These are phyloP conservation scores for Candida quercuum DNA, from an alignment of 805 yeast species.

Conservation along the genomic window DNA sequence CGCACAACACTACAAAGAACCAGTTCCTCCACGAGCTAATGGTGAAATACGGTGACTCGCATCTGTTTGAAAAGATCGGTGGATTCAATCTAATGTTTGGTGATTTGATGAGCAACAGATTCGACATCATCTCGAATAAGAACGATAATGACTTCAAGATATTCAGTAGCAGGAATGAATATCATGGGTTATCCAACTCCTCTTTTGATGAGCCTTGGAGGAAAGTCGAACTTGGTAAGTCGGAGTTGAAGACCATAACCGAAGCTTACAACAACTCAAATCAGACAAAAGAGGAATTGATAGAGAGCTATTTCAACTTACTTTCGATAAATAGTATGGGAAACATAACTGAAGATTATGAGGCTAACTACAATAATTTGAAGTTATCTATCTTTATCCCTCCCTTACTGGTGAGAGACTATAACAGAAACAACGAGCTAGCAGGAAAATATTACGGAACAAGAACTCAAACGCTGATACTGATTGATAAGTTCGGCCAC, in stretches of 20 bases:
- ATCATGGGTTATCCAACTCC: conserved; percentile 66
- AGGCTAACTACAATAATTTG: conserved; percentile 36
- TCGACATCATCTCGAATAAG: conserved; percentile 24
- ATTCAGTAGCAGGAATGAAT: conserved; percentile 21
- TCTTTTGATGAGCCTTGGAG: conserved; percentile 68
- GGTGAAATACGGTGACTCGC: conserved; percentile 12
- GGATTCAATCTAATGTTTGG: conserved; percentile 35
- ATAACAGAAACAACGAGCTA: conserved; percentile 27
- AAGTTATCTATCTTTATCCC: conserved; percentile 68
- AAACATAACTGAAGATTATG: conserved; percentile 24
- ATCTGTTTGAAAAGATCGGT: conserved; percentile 20
- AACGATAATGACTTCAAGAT: conserved; percentile 25
- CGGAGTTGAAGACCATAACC: conserved; percentile 32
- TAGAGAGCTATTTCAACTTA: conserved; percentile 47
- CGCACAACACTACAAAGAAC: conserved; percentile 14
- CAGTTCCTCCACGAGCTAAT: conserved; percentile 18
- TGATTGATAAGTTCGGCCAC: conserved; percentile 46
- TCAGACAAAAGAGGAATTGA: conserved; percentile 34
- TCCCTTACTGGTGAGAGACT: conserved; percentile 39
- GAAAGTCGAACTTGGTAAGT: conserved; percentile 56
- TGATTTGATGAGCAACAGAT: conserved; percentile 25
- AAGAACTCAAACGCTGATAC: conserved; percentile 74
- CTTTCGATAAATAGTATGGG: conserved; percentile 42
- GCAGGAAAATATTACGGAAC: conserved; percentile 74
- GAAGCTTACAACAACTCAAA: conserved; percentile 16